Base-by-base conservation (phyloP, 768 basidiomycete species). In the Scleroderma bovista region DNA sequence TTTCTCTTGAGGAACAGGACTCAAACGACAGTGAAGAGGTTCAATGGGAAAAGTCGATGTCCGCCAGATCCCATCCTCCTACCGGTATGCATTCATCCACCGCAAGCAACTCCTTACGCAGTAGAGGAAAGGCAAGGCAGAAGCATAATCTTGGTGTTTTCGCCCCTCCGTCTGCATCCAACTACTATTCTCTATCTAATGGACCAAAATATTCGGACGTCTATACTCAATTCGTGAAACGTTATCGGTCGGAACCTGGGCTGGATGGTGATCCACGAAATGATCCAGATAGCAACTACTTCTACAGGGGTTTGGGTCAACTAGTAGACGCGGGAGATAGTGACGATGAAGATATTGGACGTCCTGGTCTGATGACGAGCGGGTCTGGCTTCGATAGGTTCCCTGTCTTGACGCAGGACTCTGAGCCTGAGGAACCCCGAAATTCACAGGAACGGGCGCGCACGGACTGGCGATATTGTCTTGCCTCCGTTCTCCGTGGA, bases 381-480 rank as follows among this genome's bases (percentile, higher is more conserved):
- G 70, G 69, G 44, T 78, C 80, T 46, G 69, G 66, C 15, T 71
- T 74, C 51, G 79, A 84, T 56, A 74, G 75, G 13, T 67, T 77
- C 43, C 76, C 79, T 16, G 68, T 75, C 6, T 69, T 80, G 33
- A 68, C 77, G 50, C 70, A 80, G 29, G 85, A 88, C 58, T 71
- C 79, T 6, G 84, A 87, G 56, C 74, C 78, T 42, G 76, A 79
- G 45, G 76, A 83, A 51, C 83, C 86, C 22, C 78, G 81, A 37
- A 84, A 87, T 2, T 72, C 76, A 47, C 81, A 88, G 59, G 87
- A 92, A 61, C 76, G 80, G 53, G 88, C 93, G 59, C 76, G 94
- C 23, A 68, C 94, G 43, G 93, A 96, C 68, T 98, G 96, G 96
- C 93, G 94, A 67, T 86, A 86, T 16, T 87, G 97, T 83, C 80